Evolutionary conservation across 2,329 filamentous ascomycete species (phyloP).

Genomic region (Juglanconis oblonga): DNA sequence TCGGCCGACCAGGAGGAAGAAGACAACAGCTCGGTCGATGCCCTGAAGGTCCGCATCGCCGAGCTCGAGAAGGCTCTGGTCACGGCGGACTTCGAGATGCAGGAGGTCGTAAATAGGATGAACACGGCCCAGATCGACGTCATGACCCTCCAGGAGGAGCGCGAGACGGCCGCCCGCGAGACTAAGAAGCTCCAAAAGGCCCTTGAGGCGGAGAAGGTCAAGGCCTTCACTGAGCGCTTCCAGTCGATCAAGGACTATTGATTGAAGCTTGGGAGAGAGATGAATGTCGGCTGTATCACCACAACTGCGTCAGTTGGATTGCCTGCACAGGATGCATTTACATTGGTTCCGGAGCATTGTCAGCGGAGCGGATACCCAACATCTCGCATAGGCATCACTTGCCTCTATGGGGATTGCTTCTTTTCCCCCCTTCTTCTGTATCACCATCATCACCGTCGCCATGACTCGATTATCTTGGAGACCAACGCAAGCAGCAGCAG

Average conservation of each 20-base stretch:
- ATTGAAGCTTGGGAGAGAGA: not conserved
- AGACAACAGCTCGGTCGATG: slow-evolving; percentile 71
- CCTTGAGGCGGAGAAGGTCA: slow-evolving; percentile 63
- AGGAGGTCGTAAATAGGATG: slow-evolving; percentile 78
- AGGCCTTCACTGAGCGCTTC: slow-evolving; percentile 43
- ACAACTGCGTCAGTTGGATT: not conserved
- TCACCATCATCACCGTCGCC: not conserved
- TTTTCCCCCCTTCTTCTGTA: not conserved
- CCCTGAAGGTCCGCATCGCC: slow-evolving; percentile 72
- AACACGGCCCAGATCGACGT: slow-evolving; percentile 82
- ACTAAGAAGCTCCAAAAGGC: slow-evolving; percentile 67
- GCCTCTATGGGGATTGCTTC: not conserved
- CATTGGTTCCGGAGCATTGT: slow-evolving; percentile 8
- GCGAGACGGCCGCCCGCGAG: slow-evolving; percentile 70
- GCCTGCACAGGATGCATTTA: slow-evolving; percentile 17
- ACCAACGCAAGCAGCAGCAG: not conserved
- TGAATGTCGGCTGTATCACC: not conserved
- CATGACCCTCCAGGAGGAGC: slow-evolving; percentile 70
- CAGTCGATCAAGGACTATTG: slow-evolving; percentile 24
- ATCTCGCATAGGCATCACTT: not conserved
- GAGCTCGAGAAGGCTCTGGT: slow-evolving; percentile 81
- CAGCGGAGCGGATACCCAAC: not conserved
- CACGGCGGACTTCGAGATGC: slow-evolving; percentile 77
- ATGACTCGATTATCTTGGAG: not conserved
- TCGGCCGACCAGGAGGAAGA: slow-evolving; percentile 68